A percentile compares a stretch with the other conserved stretches of the same genome.
phyloP scores from a whole-genome alignment of 495 filamentous ascomycete genomes.

The Aspergillus egyptiacus region DNA sequence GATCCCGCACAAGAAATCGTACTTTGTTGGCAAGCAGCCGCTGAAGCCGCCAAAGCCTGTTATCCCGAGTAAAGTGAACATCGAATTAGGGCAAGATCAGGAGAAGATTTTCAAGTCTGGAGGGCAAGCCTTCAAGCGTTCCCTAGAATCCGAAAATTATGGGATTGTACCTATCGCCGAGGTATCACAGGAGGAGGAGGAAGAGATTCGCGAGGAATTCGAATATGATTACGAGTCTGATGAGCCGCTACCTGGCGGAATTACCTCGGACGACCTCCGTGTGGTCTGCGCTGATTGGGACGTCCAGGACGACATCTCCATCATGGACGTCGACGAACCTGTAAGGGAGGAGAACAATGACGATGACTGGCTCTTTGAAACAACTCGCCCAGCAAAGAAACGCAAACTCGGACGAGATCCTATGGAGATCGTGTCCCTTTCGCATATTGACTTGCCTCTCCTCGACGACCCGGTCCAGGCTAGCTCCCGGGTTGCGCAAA shows the following conservation, averaged over 20 bases:
- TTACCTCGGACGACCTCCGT: constrained; percentile 67
- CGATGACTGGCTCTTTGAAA: constrained; percentile 45
- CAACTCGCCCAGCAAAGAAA: constrained; percentile 43
- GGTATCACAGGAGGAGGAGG: constrained; percentile 47
- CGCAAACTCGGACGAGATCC: constrained; percentile 39
- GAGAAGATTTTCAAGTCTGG: constrained; percentile 70
- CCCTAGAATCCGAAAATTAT: constrained; percentile 49
- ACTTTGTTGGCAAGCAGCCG: constrained; percentile 63
- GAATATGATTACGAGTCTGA: constrained; percentile 54
- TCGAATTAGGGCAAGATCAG: constrained; percentile 78
- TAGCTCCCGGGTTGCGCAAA: constrained; percentile 64
- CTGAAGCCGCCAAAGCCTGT: constrained; percentile 71
- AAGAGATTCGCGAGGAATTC: constrained; percentile 50
- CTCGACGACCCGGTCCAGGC: constrained; percentile 57
- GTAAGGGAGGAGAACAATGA: constrained; percentile 40
- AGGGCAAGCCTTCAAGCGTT: constrained; percentile 49
- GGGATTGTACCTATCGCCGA: constrained; percentile 55
- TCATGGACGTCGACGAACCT: constrained; percentile 27
- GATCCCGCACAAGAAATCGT: constrained; percentile 65
- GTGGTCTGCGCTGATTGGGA: constrained; percentile 84
- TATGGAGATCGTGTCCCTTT: constrained; percentile 38
- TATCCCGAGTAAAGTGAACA: constrained; percentile 75
- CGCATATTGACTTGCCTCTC: constrained; percentile 44
- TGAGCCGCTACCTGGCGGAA: constrained; percentile 50
- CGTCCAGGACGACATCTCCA: constrained; percentile 40